phyloP scores from a whole-genome alignment of 75 land plant genomes.

The Pinus taeda region DNA sequence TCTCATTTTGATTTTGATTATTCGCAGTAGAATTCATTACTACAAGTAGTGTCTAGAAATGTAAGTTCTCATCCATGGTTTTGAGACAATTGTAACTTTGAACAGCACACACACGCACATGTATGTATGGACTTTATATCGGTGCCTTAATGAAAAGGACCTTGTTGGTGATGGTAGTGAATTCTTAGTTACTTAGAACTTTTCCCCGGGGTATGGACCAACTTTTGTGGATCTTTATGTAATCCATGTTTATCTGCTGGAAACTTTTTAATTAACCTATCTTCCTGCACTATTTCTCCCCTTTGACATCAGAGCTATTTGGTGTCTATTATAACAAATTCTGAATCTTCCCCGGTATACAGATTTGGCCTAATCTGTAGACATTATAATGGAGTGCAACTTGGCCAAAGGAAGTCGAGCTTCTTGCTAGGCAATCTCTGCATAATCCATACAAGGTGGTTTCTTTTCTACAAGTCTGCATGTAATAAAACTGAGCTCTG shows the following conservation, averaged over 20 bases:
- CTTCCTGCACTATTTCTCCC: not conserved
- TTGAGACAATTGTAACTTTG: too few species aligned
- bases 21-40: too few species aligned
- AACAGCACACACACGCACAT: too few species aligned
- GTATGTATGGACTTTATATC: not conserved
- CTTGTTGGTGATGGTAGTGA: too few species aligned
- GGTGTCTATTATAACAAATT: not conserved
- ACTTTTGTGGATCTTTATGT: not conserved
- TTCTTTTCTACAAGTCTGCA: not conserved
- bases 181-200: too few species aligned
- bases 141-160: not conserved
- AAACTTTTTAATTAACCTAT: too few species aligned
- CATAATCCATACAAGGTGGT: conserved; percentile 90
- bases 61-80: too few species aligned
- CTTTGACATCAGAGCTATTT: not conserved
- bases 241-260: not conserved
- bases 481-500: too few species aligned
- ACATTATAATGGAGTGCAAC: conserved; percentile 99
- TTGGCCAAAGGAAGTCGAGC: conserved; percentile 99
- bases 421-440: conserved; percentile 76
- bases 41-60: too few species aligned
- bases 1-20: not conserved
- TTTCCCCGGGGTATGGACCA: too few species aligned
- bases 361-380: conserved; percentile 99
- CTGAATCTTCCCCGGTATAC: conserved; percentile 12